Evolutionary conservation across 2,329 filamentous ascomycete genomes (phyloP).

Genomic region (Botryotinia convoluta): DNA sequence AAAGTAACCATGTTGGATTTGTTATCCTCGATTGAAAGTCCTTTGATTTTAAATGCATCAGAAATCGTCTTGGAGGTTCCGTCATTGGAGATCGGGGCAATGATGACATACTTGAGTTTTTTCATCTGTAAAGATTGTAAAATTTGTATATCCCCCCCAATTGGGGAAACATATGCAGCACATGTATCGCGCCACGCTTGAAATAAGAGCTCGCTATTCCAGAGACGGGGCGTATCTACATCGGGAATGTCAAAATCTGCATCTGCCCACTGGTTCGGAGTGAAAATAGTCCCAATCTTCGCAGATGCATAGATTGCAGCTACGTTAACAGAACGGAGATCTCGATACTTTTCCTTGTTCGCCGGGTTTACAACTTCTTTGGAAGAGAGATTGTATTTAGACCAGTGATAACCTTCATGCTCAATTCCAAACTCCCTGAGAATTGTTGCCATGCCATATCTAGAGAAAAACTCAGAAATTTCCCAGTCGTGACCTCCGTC

Average conservation of each 20-base stretch:
- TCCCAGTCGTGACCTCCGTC: neutral
- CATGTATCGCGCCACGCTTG: neutral
- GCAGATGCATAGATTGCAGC: neutral
- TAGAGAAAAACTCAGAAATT: neutral
- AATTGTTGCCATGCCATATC: neutral
- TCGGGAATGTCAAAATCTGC: neutral
- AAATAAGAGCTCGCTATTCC: neutral
- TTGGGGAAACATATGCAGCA: neutral
- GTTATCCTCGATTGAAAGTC: neutral
- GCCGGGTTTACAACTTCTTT: neutral
- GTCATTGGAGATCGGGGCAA: neutral
- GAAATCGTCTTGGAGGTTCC: neutral
- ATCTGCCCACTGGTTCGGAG: neutral
- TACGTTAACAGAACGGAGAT: neutral
- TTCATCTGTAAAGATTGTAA: neutral
- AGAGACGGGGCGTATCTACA: neutral
- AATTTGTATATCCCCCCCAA: neutral
- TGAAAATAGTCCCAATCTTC: neutral
- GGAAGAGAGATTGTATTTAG: neutral
- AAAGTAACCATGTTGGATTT: neutral
- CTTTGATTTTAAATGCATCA: neutral
- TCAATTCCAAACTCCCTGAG: neutral
- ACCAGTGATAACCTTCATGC: neutral
- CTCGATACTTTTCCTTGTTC: neutral
- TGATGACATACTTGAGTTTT: neutral